A percentile compares a stretch with the other conserved stretches of the same genome.
Evolutionary conservation across 2,329 filamentous ascomycete species (phyloP).

Genomic region (Colletotrichum sp.): DNA sequence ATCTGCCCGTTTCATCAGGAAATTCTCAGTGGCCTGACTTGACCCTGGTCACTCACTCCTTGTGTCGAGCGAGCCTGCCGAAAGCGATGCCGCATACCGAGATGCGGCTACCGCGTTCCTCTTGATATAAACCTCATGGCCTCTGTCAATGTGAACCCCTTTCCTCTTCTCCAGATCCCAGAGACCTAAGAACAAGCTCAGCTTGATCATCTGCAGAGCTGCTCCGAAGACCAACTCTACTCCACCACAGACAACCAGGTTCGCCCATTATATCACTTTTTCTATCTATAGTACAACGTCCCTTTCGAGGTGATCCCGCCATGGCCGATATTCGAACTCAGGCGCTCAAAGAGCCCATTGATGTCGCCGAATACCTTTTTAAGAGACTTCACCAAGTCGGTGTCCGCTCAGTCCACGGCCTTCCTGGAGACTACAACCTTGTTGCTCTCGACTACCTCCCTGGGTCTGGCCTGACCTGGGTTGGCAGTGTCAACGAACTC

Average conservation of each 20-base stretch:
- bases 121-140: conserved; percentile 1
- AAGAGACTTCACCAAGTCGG: conserved; percentile 67
- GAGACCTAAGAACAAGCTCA: not conserved
- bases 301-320: not conserved
- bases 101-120: not conserved
- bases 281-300: not conserved
- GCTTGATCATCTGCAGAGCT: not conserved
- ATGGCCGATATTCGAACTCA: conserved; percentile 45
- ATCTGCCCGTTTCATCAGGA: not conserved
- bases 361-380: conserved; percentile 73
- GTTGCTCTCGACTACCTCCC: conserved; percentile 70
- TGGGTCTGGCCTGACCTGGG: conserved; percentile 64
- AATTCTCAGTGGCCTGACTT: conserved; percentile 6
- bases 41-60: not conserved
- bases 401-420: conserved; percentile 68
- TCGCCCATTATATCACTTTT: not conserved
- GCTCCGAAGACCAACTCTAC: not conserved
- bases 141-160: not conserved
- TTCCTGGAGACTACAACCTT: conserved; percentile 79
- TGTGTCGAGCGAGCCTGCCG: not conserved
- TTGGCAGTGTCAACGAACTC: conserved; percentile 74
- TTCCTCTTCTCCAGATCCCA: not conserved
- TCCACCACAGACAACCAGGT: not conserved
- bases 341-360: conserved; percentile 53
- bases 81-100: not conserved